These are phyloP conservation scores for Cryptococcus hybrid DNA, from an alignment of 1,284 basidiomycete genomes.

Conservation along the genomic window DNA sequence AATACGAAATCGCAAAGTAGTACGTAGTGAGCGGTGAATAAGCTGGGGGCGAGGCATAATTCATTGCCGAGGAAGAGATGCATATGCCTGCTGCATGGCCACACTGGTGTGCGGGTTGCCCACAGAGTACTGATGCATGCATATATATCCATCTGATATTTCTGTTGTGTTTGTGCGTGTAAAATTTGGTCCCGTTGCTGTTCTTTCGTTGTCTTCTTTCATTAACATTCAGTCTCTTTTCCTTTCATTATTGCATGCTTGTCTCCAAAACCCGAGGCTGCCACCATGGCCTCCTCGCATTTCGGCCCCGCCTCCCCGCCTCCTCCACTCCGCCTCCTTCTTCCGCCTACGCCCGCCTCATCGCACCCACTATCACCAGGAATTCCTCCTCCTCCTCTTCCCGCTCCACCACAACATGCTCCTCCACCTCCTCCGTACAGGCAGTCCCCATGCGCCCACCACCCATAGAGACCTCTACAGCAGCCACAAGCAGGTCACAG, in stretches of 20 bases:
- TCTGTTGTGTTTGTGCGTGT: neutral
- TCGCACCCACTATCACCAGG: constrained; percentile 27
- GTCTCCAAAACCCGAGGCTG: neutral
- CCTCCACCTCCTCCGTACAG: constrained; percentile 43
- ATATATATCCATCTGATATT: too few relatives aligned
- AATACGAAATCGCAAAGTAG: too few relatives aligned
- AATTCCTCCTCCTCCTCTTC: constrained; percentile 44
- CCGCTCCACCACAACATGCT: constrained; percentile 36
- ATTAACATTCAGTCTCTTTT: neutral
- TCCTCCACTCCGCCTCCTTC: constrained; percentile 38
- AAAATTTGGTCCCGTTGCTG: neutral
- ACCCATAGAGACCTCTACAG: constrained; percentile 44
- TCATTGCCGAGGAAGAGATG: too few relatives aligned
- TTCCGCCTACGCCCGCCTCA: constrained; percentile 24
- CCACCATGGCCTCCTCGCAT: constrained; percentile 4
- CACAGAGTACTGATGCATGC: too few relatives aligned
- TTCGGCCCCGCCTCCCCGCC: constrained; percentile 32
- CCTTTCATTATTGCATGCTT: neutral
- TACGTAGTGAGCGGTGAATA: too few relatives aligned
- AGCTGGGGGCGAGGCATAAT: too few relatives aligned
- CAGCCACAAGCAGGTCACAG: constrained; percentile 35
- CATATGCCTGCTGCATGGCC: too few relatives aligned
- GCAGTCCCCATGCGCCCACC: constrained; percentile 48
- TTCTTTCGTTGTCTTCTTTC: neutral
- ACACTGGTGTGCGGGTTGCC: too few relatives aligned